Percentiles rank a stretch among this genome's conserved stretches.
phyloP scores from a whole-genome alignment of 1,139 yeast genomes.

The Maudiozyma humilis region DNA sequence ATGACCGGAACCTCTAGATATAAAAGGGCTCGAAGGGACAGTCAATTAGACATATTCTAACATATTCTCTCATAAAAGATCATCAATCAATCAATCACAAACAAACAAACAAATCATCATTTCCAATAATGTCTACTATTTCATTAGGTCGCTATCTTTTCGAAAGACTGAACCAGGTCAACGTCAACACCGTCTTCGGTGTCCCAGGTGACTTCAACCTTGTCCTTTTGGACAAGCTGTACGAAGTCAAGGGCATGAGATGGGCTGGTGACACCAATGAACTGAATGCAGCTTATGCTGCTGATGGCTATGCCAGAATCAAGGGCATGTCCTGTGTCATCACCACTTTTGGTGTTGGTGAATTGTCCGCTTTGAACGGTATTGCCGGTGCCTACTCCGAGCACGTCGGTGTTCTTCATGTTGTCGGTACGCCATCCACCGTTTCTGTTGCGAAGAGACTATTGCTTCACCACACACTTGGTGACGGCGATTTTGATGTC shows the following conservation, averaged over 20 bases:
- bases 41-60: no score
- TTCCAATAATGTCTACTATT: neutral
- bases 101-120: neutral
- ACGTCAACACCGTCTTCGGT: conserved; percentile 1
- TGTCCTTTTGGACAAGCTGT: no score
- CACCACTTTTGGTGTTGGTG: conserved; percentile 3
- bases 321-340: conserved; percentile 2
- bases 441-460: neutral
- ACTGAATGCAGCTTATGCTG: conserved; percentile 1
- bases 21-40: no score
- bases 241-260: conserved; percentile 2
- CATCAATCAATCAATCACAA: neutral
- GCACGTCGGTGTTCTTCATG: conserved; percentile 1
- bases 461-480: neutral
- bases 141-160: conserved; percentile 2
- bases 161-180: conserved; percentile 2
- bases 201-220: no score
- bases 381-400: conserved; percentile 1
- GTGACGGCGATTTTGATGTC: no score
- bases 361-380: conserved; percentile 1
- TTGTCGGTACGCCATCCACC: conserved; percentile 1
- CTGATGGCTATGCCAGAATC: conserved; percentile 2
- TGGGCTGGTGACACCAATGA: conserved; percentile 3
- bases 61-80: neutral
- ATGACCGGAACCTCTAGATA: no score